phyloP scores from a whole-genome alignment of 1,139 yeast species.

The Yamadazyma buinensis region DNA sequence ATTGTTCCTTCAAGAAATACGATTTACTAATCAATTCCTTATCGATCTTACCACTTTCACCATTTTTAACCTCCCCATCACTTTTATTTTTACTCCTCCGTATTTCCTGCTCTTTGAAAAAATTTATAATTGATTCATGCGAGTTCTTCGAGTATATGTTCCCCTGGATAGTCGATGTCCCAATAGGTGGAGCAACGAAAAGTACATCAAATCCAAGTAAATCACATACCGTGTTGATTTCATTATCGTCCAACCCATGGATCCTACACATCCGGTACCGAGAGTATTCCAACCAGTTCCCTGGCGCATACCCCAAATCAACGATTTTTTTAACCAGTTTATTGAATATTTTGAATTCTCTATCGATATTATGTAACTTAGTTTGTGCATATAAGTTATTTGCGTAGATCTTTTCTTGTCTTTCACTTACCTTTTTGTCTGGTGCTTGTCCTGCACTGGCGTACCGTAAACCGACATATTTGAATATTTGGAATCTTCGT shows the following conservation, averaged over 20 bases:
- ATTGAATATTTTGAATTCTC: slow-evolving; percentile 25
- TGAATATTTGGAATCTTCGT: too few relatives aligned
- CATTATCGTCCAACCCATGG: slow-evolving; percentile 37
- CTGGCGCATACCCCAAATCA: slow-evolving; percentile 83
- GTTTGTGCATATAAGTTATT: slow-evolving; percentile 22
- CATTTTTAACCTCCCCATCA: neutral
- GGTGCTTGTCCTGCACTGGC: neutral
- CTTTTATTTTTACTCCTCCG: slow-evolving; percentile 3
- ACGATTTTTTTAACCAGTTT: slow-evolving; percentile 25
- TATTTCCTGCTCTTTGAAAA: slow-evolving; percentile 45
- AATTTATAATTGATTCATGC: slow-evolving; percentile 55
- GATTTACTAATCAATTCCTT: slow-evolving; percentile 15
- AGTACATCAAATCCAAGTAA: slow-evolving; percentile 84
- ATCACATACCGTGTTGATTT: slow-evolving; percentile 55
- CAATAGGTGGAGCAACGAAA: slow-evolving; percentile 73
- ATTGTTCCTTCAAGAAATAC: slow-evolving; percentile 27
- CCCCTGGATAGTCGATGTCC: slow-evolving; percentile 82
- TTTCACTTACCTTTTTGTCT: neutral
- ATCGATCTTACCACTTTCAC: too few relatives aligned
- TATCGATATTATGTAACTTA: slow-evolving; percentile 27
- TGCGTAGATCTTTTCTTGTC: slow-evolving; percentile 24
- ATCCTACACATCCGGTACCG: slow-evolving; percentile 24
- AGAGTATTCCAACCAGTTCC: slow-evolving; percentile 91
- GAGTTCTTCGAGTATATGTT: slow-evolving; percentile 69
- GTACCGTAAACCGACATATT: too few relatives aligned